These are phyloP conservation scores for Aspergillus sojae DNA, from an alignment of 2,329 filamentous ascomycete genomes.

Conservation along the genomic window DNA sequence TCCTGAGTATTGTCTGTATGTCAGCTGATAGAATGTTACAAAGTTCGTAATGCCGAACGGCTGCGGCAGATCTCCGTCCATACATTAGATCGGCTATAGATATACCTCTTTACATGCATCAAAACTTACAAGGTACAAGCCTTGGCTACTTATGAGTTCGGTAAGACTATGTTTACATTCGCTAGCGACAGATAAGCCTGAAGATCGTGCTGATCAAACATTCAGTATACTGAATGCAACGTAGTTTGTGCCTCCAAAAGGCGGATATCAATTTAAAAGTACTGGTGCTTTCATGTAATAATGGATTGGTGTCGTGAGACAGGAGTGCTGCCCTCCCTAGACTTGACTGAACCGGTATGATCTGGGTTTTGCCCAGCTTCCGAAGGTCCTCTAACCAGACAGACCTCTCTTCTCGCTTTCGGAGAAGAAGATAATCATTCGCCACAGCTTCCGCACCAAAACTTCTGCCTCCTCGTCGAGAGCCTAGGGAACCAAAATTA, in stretches of 20 bases:
- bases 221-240: background rate
- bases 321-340: background rate
- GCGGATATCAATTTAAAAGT: slow-evolving; percentile 13
- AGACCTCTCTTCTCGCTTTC: slow-evolving; percentile 91
- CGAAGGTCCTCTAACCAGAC: slow-evolving; percentile 56
- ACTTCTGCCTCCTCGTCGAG: slow-evolving; percentile 94
- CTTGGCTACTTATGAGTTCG: background rate
- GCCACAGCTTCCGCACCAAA: slow-evolving; percentile 94
- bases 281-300: background rate
- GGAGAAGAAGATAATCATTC: slow-evolving; percentile 97
- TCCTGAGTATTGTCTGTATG: slow-evolving; percentile 1
- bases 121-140: background rate
- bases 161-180: background rate
- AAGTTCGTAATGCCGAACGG: background rate
- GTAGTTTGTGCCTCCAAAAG: background rate
- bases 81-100: background rate
- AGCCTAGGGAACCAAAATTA: slow-evolving; percentile 58
- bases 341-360: background rate
- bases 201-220: background rate
- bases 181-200: background rate
- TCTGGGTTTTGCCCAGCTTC: background rate
- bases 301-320: background rate
- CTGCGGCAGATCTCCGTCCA: background rate
- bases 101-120: background rate
- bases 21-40: background rate